phyloP scores from a whole-genome alignment of 345 rosid species.

The Bruguiera sexangula region DNA sequence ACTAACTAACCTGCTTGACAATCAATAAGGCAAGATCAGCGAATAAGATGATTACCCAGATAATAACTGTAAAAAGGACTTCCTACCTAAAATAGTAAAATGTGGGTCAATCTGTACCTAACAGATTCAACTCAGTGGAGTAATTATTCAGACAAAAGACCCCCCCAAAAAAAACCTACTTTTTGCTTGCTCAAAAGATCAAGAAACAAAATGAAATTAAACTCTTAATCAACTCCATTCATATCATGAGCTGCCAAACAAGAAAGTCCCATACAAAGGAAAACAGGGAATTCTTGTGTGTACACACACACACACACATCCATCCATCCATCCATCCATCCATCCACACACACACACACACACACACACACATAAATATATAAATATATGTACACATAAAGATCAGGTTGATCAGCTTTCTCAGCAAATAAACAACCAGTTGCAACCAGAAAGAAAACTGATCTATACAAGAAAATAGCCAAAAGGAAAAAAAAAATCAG shows the following conservation, averaged over 20 bases:
- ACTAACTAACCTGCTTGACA: slow-evolving; percentile 19
- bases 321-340: background rate
- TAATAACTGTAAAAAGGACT: slow-evolving; percentile 15
- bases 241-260: background rate
- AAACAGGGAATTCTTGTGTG: background rate
- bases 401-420: slow-evolving; percentile 1
- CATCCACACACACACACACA: background rate
- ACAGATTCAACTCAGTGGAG: slow-evolving; percentile 5
- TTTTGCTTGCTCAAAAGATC: background rate
- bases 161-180: background rate
- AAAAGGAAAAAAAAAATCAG: background rate
- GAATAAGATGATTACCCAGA: slow-evolving; percentile 1
- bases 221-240: background rate
- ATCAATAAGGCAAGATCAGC: slow-evolving; percentile 8
- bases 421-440: slow-evolving; percentile 6
- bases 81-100: slow-evolving; percentile 6
- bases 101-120: slow-evolving; percentile 25
- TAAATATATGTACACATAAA: no score
- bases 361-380: no score
- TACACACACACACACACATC: no score
- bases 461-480: background rate
- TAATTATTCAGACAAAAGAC: background rate
- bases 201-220: background rate
- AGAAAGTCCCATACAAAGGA: background rate
- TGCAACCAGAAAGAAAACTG: background rate